Percentiles rank a stretch among this genome's conserved stretches.
Evolutionary conservation across 768 basidiomycete species (phyloP).

Genomic region (Gyrodon lividus): DNA sequence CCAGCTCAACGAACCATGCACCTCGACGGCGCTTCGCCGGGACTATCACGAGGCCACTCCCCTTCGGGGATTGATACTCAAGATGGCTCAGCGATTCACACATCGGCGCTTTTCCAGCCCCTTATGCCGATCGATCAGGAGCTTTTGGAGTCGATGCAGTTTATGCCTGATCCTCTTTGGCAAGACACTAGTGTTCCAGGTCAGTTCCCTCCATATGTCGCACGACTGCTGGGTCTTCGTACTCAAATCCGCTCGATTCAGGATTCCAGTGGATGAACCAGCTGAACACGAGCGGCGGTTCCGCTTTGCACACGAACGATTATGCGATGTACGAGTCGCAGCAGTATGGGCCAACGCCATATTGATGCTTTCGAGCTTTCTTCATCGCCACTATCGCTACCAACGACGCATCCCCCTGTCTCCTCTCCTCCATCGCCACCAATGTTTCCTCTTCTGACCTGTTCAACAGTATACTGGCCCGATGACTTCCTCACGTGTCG

Average conservation of each 20-base stretch:
- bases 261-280: conserved; percentile 39
- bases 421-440: background rate
- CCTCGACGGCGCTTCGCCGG: conserved; percentile 41
- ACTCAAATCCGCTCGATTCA: conserved; percentile 9
- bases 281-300: conserved; percentile 15
- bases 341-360: conserved; percentile 14
- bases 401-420: background rate
- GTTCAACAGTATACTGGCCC: background rate
- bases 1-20: conserved; percentile 33
- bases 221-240: background rate
- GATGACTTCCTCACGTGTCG: background rate
- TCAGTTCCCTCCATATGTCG: conserved; percentile 27
- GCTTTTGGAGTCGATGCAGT: conserved; percentile 60
- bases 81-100: conserved; percentile 20
- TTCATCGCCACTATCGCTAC: too few species aligned
- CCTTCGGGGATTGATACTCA: conserved; percentile 2
- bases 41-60: conserved; percentile 4
- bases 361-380: conserved; percentile 1
- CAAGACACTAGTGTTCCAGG: conserved; percentile 55
- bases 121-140: conserved; percentile 58
- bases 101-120: conserved; percentile 47
- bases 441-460: too few species aligned
- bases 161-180: conserved; percentile 56
- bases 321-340: conserved; percentile 26
- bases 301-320: conserved; percentile 23